phyloP scores from a whole-genome alignment of 257 asterid genomes.

The Fraxinus excelsior region DNA sequence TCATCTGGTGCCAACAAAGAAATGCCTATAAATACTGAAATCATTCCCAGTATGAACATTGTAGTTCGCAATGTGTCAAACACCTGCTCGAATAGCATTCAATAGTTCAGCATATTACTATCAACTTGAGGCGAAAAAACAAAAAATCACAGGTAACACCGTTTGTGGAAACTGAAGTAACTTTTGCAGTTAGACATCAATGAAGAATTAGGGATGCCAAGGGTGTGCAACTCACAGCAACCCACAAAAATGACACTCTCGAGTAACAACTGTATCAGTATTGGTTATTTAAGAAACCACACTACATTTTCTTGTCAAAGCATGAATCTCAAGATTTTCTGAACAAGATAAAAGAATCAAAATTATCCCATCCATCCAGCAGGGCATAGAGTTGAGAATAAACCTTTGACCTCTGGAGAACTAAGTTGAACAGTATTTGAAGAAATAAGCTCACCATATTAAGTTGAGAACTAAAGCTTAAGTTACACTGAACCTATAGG shows the following conservation, averaged over 20 bases:
- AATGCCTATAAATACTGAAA: slow-evolving; percentile 92
- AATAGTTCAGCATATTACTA: slow-evolving; percentile 13
- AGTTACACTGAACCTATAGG: slow-evolving; percentile 1
- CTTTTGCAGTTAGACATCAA: slow-evolving; percentile 11
- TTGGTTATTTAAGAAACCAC: not conserved
- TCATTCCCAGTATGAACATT: slow-evolving; percentile 89
- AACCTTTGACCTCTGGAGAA: slow-evolving; percentile 7
- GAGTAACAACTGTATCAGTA: not conserved
- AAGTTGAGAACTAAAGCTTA: slow-evolving; percentile 1
- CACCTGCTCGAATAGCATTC: slow-evolving; percentile 55
- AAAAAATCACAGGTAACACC: not conserved
- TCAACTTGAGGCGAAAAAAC: not conserved
- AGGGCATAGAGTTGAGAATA: not conserved
- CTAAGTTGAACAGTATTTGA: not conserved
- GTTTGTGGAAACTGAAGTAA: not conserved
- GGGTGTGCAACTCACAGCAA: not conserved
- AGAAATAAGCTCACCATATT: slow-evolving; percentile 11
- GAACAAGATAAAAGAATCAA: too few relatives aligned
- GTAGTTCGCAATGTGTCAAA: slow-evolving; percentile 85
- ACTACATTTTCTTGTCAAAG: not conserved
- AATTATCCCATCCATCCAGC: too few relatives aligned
- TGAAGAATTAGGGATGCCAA: not conserved
- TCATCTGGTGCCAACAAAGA: slow-evolving; percentile 97
- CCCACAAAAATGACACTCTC: not conserved
- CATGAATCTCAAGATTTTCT: too few relatives aligned